phyloP scores from a whole-genome alignment of 2,329 filamentous ascomycete genomes.

The Clonostachys rhizophaga region DNA sequence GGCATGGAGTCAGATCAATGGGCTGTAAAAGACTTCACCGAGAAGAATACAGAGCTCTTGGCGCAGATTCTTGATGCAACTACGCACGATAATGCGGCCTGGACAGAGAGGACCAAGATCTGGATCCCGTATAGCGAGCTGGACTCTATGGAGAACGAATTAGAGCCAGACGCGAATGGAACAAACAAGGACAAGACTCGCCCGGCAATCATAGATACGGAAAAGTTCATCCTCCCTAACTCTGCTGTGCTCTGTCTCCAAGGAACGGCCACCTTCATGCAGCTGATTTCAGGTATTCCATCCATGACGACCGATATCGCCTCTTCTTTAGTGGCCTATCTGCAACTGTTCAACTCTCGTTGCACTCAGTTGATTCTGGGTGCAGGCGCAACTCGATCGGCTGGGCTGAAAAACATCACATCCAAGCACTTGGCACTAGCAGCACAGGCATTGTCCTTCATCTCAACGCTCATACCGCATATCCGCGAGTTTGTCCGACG shows the following conservation, averaged over 20 bases:
- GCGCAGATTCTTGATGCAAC: constrained; percentile 63
- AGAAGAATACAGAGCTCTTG: constrained; percentile 56
- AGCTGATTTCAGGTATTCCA: constrained; percentile 78
- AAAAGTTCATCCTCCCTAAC: constrained; percentile 79
- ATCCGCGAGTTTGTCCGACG: constrained; percentile 87
- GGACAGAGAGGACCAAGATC: constrained; percentile 57
- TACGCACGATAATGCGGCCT: constrained; percentile 63
- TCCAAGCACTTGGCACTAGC: constrained; percentile 92
- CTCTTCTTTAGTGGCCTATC: constrained; percentile 72
- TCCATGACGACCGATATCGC: constrained; percentile 85
- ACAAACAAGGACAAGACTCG: constrained; percentile 59
- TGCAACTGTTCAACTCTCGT: constrained; percentile 92
- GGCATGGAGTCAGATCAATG: constrained; percentile 79
- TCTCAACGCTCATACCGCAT: constrained; percentile 82
- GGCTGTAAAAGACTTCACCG: constrained; percentile 71
- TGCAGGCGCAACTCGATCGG: constrained; percentile 83
- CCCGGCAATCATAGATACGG: constrained; percentile 74
- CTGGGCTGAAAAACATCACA: constrained; percentile 91
- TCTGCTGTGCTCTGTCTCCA: constrained; percentile 78
- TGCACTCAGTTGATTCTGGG: constrained; percentile 96
- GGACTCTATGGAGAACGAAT: constrained; percentile 17
- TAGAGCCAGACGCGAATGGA: constrained; percentile 39
- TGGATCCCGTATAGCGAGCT: constrained; percentile 43
- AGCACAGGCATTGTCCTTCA: constrained; percentile 82
- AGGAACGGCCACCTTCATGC: constrained; percentile 78